Percentiles rank a stretch among this genome's conserved stretches.
phyloP scores from a whole-genome alignment of 208 protist genomes.

The Leishmania mexicana region DNA sequence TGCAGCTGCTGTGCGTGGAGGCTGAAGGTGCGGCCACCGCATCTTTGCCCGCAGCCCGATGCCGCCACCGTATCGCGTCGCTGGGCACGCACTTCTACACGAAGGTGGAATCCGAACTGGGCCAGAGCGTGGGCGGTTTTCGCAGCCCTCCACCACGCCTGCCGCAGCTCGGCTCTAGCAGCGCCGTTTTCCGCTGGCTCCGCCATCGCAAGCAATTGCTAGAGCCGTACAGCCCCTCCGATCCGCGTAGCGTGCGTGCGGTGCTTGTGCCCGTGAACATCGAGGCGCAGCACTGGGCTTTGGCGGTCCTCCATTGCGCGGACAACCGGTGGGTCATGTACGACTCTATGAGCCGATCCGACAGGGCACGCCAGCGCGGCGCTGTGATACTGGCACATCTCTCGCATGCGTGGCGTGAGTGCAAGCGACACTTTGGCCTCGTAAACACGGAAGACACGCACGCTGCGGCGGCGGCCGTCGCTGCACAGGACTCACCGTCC shows the following conservation, averaged over 20 bases:
- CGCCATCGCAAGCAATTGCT: conserved; percentile 56
- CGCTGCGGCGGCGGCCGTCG: background rate
- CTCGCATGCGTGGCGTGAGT: conserved; percentile 47
- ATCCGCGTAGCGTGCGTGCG: conserved; percentile 36
- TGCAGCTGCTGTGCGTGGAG: conserved; percentile 63
- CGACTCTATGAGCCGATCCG: conserved; percentile 60
- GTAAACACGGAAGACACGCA: background rate
- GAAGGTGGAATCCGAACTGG: conserved; percentile 62
- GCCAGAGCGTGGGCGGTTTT: background rate
- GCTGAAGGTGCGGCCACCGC: background rate
- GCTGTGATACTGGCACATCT: conserved; percentile 36
- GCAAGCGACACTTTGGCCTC: conserved; percentile 31
- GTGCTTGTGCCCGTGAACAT: conserved; percentile 82
- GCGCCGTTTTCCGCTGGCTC: conserved; percentile 73
- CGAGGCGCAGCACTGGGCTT: conserved; percentile 69
- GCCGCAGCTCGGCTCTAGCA: conserved; percentile 34
- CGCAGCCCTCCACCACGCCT: background rate
- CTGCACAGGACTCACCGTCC: background rate
- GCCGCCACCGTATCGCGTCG: conserved; percentile 36
- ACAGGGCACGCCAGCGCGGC: conserved; percentile 20
- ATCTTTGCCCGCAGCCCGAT: background rate
- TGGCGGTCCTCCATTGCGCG: conserved; percentile 64
- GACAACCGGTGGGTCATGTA: conserved; percentile 54
- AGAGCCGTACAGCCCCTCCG: conserved; percentile 29
- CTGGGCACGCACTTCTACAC: conserved; percentile 85